phyloP scores from a whole-genome alignment of 1,284 basidiomycete genomes.

The Malassezia sp. region DNA sequence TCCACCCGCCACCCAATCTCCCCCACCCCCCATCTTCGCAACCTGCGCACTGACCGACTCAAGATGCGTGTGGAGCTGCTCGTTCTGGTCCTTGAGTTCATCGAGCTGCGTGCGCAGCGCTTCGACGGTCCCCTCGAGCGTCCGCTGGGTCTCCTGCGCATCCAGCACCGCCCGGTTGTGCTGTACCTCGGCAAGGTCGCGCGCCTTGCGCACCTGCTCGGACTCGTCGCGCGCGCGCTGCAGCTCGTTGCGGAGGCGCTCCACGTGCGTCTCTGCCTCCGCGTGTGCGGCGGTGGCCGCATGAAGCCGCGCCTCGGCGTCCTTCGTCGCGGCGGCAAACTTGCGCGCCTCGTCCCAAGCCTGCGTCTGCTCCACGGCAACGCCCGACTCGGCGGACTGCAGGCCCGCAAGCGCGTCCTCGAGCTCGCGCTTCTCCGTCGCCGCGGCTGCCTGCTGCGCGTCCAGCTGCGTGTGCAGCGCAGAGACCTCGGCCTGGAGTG shows the following conservation, averaged over 20 bases:
- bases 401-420: slow-evolving; percentile 42
- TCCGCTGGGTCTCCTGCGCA: slow-evolving; percentile 66
- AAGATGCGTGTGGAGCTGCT: slow-evolving; percentile 67
- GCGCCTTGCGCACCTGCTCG: slow-evolving; percentile 43
- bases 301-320: slow-evolving; percentile 67
- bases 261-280: slow-evolving; percentile 59
- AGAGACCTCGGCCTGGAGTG: slow-evolving; percentile 52
- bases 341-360: slow-evolving; percentile 40
- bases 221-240: slow-evolving; percentile 22
- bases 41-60: slow-evolving; percentile 75
- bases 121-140: slow-evolving; percentile 63
- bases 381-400: slow-evolving; percentile 30
- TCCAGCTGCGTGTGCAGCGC: slow-evolving; percentile 56
- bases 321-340: slow-evolving; percentile 62
- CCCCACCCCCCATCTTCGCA: slow-evolving; percentile 55
- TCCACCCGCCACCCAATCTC: slow-evolving; percentile 25
- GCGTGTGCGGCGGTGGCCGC: slow-evolving; percentile 63
- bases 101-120: slow-evolving; percentile 61
- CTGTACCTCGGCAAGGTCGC: slow-evolving; percentile 58
- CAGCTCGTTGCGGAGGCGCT: slow-evolving; percentile 50
- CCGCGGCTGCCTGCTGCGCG: slow-evolving; percentile 52
- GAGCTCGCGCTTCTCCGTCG: slow-evolving; percentile 52
- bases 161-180: slow-evolving; percentile 64
- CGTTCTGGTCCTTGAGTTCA: slow-evolving; percentile 66
- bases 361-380: slow-evolving; percentile 53